Conservation (phyloP, 2,329 filamentous ascomycete genomes). For the Aspergillus sp. region DNA sequence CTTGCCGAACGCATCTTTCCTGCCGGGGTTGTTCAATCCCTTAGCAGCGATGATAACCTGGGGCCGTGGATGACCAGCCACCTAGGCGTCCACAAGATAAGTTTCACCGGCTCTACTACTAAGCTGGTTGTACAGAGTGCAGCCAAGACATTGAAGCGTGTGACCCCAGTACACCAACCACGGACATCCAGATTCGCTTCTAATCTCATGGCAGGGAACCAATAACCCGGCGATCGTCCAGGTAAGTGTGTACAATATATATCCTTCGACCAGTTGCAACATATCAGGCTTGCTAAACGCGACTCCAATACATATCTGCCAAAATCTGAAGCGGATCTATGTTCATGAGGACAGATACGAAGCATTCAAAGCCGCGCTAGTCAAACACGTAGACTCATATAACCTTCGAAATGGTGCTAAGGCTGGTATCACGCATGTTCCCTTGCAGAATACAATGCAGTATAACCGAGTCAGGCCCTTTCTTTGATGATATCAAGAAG, state of each 20-base stretch:
- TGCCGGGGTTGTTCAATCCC: constrained; percentile 14
- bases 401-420: constrained; percentile 44
- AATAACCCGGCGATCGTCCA: constrained; percentile 39
- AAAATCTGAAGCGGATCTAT: constrained; percentile 64
- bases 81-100: constrained; percentile 24
- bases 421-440: constrained; percentile 54
- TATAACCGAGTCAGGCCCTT: constrained; percentile 62
- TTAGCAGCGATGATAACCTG: not conserved
- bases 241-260: too few species aligned
- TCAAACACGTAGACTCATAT: constrained; percentile 46
- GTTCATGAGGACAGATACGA: constrained; percentile 63
- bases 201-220: constrained; percentile 26
- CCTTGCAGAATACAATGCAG: constrained; percentile 67
- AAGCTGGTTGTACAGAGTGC: constrained; percentile 27
- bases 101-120: constrained; percentile 20
- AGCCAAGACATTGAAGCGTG: constrained; percentile 41
- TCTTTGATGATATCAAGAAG: constrained; percentile 56
- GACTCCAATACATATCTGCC: constrained; percentile 30
- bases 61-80: not conserved
- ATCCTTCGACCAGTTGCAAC: too few species aligned
- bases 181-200: too few species aligned
- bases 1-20: not conserved
- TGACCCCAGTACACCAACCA: constrained; percentile 24
- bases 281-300: too few species aligned
- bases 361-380: constrained; percentile 52